These are phyloP conservation scores for Roridomyces roridus DNA, from an alignment of 768 basidiomycete species.

Conservation along the genomic window DNA sequence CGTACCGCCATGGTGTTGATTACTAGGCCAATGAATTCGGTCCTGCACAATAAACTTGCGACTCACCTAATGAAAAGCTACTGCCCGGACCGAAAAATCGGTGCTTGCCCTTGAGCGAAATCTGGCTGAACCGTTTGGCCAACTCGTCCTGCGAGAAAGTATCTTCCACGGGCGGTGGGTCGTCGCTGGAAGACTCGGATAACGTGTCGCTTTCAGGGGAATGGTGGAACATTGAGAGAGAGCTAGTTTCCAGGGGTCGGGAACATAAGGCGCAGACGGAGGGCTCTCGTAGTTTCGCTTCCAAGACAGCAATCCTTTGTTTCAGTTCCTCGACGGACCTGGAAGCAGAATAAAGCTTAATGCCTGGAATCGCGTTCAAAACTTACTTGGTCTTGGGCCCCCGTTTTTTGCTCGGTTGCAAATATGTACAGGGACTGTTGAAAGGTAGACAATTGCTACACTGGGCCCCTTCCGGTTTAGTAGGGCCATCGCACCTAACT, in stretches of 20 bases:
- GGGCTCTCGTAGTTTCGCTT: constrained; percentile 39
- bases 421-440: constrained; percentile 11
- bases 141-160: constrained; percentile 4
- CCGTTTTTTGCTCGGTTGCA: constrained; percentile 4
- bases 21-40: neutral
- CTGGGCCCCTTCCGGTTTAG: neutral
- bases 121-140: neutral
- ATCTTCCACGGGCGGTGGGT: neutral
- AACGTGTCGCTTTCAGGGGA: constrained; percentile 4
- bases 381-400: constrained; percentile 15
- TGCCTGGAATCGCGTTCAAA: neutral
- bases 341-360: constrained; percentile 22
- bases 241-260: neutral
- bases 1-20: constrained; percentile 14
- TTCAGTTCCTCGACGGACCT: constrained; percentile 55
- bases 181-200: neutral
- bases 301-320: constrained; percentile 48
- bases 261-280: constrained; percentile 21
- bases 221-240: constrained; percentile 12
- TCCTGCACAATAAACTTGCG: no score
- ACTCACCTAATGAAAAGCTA: constrained; percentile 9
- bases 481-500: constrained; percentile 14
- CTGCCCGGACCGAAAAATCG: constrained; percentile 5
- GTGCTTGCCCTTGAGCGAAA: neutral
- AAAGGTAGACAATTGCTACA: constrained; percentile 18